phyloP scores from a whole-genome alignment of 305 asterid species.

The Fraxinus angustifolia region DNA sequence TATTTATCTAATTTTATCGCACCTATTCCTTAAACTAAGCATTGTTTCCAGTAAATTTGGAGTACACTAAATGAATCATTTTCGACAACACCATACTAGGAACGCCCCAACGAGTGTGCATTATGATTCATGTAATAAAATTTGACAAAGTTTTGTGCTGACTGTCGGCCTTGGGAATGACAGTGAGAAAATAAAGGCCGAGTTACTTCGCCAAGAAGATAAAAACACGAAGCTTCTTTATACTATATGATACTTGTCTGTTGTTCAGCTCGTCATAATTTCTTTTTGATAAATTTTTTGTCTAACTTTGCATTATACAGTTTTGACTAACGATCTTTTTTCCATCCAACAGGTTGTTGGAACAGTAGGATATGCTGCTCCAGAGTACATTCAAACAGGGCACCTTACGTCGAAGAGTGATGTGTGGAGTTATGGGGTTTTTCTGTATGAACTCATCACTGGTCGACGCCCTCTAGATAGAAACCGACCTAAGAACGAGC shows the following conservation, averaged over 20 bases:
- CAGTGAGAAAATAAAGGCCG: background rate
- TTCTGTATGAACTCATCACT: conserved; percentile 82
- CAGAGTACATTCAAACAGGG: conserved; percentile 86
- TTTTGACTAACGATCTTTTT: background rate
- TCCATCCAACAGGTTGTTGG: conserved; percentile 63
- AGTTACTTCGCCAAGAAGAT: background rate
- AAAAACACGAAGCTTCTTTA: background rate
- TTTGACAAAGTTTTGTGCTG: background rate
- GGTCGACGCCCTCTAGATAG: conserved; percentile 82
- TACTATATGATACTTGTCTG: background rate
- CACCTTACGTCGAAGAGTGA: conserved; percentile 82
- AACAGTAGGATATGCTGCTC: conserved; percentile 91
- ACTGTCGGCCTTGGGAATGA: background rate
- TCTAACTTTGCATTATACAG: background rate
- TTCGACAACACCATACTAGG: background rate
- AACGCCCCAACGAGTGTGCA: background rate
- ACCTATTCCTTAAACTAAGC: background rate
- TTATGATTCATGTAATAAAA: background rate
- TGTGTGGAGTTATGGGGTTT: conserved; percentile 89
- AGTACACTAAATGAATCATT: background rate
- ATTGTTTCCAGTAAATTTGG: background rate
- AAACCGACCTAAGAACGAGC: conserved; percentile 74
- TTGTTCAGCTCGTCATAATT: background rate
- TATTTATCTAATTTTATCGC: background rate
- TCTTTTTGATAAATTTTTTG: background rate